These are phyloP conservation scores for Smittium mucronatum DNA, from an alignment of 371 early-diverging fungal species.

Conservation along the genomic window DNA sequence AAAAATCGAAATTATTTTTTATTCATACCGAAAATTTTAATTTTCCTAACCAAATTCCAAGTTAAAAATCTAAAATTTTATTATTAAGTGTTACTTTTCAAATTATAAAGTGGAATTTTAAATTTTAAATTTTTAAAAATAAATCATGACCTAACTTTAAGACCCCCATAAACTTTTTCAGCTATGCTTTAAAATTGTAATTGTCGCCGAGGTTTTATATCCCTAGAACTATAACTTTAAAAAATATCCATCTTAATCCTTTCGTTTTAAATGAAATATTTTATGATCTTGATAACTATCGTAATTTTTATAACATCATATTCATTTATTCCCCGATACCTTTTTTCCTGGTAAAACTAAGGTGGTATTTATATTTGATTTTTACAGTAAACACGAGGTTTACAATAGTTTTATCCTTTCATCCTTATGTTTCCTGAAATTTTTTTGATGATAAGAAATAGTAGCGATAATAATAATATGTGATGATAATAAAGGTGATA, in stretches of 20 bases:
- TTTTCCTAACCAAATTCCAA: too few relatives aligned
- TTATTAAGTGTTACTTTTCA: too few relatives aligned
- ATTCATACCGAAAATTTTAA: too few relatives aligned
- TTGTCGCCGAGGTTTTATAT: not conserved
- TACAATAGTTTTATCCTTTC: not conserved
- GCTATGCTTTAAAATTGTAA: too few relatives aligned
- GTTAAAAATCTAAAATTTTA: too few relatives aligned
- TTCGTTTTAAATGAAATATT: not conserved
- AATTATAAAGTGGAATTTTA: too few relatives aligned
- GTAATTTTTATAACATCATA: not conserved
- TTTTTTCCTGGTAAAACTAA: not conserved
- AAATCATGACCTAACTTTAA: too few relatives aligned
- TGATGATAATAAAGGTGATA: not conserved
- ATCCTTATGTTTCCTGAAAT: not conserved
- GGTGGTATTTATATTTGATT: not conserved
- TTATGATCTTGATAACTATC: not conserved
- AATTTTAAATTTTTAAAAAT: too few relatives aligned
- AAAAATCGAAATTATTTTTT: too few relatives aligned
- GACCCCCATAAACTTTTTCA: too few relatives aligned
- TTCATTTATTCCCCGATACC: not conserved
- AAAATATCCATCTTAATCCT: not conserved
- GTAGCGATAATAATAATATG: not conserved
- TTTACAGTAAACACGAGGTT: not conserved
- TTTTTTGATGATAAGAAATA: not conserved
- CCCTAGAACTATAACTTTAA: not conserved